Evolutionary conservation across 139 green algal genomes (phyloP).

Genomic region (Coelastrella sp.): DNA sequence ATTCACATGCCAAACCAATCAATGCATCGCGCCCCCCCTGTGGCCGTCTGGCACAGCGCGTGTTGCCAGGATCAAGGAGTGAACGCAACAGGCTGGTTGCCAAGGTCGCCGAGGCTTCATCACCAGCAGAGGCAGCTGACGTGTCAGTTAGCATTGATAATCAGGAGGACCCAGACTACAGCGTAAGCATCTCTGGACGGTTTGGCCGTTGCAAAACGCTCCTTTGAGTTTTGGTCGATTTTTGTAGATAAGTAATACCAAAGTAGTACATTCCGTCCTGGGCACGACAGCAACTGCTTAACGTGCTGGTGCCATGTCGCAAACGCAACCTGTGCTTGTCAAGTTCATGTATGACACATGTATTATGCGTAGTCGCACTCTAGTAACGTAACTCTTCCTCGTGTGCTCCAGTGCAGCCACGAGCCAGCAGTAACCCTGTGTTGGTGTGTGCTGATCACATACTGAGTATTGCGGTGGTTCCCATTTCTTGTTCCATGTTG

Average conservation of each 20-base stretch:
- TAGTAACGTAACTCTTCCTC: too few species aligned
- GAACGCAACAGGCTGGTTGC: not conserved
- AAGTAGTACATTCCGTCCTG: not conserved
- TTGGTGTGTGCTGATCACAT: not conserved
- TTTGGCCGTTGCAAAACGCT: not conserved
- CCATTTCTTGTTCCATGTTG: not conserved
- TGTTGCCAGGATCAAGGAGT: constrained; percentile 9
- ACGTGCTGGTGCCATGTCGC: not conserved
- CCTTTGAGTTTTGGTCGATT: not conserved
- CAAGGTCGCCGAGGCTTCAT: constrained; percentile 9
- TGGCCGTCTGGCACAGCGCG: not conserved
- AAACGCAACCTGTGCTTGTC: not conserved
- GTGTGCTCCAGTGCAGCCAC: too few species aligned
- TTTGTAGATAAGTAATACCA: not conserved
- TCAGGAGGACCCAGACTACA: constrained; percentile 64
- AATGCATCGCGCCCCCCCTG: not conserved
- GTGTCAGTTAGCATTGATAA: constrained; percentile 64
- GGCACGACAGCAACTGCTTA: not conserved
- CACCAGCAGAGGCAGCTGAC: constrained; percentile 9
- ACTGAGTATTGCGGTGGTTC: not conserved
- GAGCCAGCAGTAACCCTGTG: too few species aligned
- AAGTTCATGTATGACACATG: not conserved
- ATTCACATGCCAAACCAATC: not conserved
- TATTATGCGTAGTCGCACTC: too few species aligned
- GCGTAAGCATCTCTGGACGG: constrained; percentile 38